A percentile compares a stretch with the other conserved stretches of the same genome.
Conservation (phyloP, 2,329 filamentous ascomycete species). For the Paraphoma sp. region DNA sequence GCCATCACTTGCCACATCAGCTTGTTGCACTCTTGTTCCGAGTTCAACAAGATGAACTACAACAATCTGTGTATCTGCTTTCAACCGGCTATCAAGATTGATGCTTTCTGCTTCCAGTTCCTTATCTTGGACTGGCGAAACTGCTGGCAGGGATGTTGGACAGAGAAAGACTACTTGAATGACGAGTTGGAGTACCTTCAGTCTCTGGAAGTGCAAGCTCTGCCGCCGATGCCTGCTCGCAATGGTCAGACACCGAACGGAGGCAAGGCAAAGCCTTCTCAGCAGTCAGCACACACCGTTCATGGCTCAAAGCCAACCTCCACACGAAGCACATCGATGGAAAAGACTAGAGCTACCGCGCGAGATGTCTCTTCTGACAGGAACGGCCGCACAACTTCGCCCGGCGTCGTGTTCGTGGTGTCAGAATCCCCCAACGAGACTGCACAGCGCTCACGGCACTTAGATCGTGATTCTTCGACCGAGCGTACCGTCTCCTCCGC, state of each 20-base stretch:
- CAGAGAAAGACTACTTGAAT: slow-evolving; percentile 72
- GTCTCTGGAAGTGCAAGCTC: slow-evolving; percentile 21
- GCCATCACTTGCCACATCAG: slow-evolving; percentile 97
- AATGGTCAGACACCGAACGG: slow-evolving; percentile 34
- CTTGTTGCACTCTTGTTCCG: slow-evolving; percentile 85
- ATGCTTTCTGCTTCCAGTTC: slow-evolving; percentile 93
- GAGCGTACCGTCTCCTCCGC: slow-evolving; percentile 39
- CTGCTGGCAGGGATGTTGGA: slow-evolving; percentile 96
- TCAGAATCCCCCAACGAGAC: slow-evolving; percentile 32
- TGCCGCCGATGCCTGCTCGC: slow-evolving; percentile 26
- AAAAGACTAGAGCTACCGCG: slow-evolving; percentile 34
- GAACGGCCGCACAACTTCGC: slow-evolving; percentile 41
- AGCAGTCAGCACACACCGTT: slow-evolving; percentile 29
- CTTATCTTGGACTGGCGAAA: slow-evolving; percentile 94
- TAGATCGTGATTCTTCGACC: slow-evolving; percentile 35
- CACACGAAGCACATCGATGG: slow-evolving; percentile 38
- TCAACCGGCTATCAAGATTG: slow-evolving; percentile 95
- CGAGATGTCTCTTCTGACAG: slow-evolving; percentile 41
- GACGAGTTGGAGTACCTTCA: slow-evolving; percentile 43
- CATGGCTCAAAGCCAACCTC: slow-evolving; percentile 34
- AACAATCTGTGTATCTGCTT: slow-evolving; percentile 96
- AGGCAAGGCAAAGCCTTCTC: slow-evolving; percentile 35
- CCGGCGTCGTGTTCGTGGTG: slow-evolving; percentile 28
- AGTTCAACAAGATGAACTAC: slow-evolving; percentile 99
- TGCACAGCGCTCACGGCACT: slow-evolving; percentile 21